Evolutionary conservation across 1,284 basidiomycete species (phyloP).

Genomic region (Leucoagaricus sp.): DNA sequence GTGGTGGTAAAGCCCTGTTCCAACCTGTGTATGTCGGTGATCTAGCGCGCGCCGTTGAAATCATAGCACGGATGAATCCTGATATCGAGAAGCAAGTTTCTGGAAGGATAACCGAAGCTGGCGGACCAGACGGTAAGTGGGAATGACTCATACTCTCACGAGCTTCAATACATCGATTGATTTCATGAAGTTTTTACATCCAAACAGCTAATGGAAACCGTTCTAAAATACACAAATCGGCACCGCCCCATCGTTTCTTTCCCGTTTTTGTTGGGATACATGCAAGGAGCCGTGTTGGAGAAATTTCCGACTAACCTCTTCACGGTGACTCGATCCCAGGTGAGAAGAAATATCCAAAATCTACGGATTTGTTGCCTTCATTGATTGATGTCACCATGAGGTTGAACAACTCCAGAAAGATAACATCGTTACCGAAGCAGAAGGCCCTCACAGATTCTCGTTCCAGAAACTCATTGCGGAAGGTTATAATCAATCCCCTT

Average conservation of each 20-base stretch:
- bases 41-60: conserved; percentile 59
- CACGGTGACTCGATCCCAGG: conserved; percentile 68
- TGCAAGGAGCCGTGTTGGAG: conserved; percentile 66
- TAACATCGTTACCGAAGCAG: conserved; percentile 50
- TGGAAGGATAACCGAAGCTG: conserved; percentile 68
- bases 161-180: background rate
- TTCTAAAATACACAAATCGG: conserved; percentile 53
- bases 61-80: conserved; percentile 49
- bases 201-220: conserved; percentile 61
- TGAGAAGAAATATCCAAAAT: conserved; percentile 23
- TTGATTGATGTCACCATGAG: conserved; percentile 30
- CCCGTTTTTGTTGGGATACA: conserved; percentile 58
- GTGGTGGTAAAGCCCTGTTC: conserved; percentile 63
- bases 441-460: conserved; percentile 33
- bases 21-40: conserved; percentile 74
- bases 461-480: conserved; percentile 47
- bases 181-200: conserved; percentile 58
- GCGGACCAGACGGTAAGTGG: conserved; percentile 62
- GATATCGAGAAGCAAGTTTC: conserved; percentile 41
- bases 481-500: conserved; percentile 31
- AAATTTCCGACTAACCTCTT: conserved; percentile 63
- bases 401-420: conserved; percentile 60
- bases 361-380: background rate
- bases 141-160: background rate
- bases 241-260: conserved; percentile 58